phyloP scores from a whole-genome alignment of 192 early-diverging fungal genomes.

The Chytriomyces sp. region DNA sequence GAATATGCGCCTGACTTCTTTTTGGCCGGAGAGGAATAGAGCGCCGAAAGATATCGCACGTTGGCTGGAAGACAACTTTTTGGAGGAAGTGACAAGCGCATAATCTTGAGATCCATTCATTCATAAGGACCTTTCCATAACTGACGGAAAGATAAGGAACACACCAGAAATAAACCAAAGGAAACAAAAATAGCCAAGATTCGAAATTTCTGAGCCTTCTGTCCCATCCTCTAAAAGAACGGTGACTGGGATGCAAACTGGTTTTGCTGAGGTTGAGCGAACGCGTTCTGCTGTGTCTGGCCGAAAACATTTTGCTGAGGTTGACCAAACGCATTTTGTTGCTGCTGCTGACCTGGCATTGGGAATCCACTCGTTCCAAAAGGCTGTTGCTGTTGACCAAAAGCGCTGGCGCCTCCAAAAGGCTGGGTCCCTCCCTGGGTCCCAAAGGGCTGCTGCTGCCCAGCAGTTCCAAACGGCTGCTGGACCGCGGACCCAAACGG shows the following conservation, averaged over 20 bases:
- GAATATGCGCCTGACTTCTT: neutral
- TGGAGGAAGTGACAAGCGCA: neutral
- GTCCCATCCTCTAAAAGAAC: neutral
- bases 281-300: neutral
- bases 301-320: constrained; percentile 14
- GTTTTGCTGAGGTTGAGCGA: constrained; percentile 7
- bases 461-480: constrained; percentile 6
- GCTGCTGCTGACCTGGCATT: constrained; percentile 5
- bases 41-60: neutral
- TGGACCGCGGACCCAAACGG: no score
- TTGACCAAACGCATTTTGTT: constrained; percentile 21
- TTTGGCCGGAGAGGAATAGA: neutral
- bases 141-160: neutral
- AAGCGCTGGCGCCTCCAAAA: constrained; percentile 17
- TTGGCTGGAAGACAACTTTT: constrained; percentile 14
- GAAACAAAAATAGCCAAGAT: neutral
- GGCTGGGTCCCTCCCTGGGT: constrained; percentile 15
- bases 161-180: neutral
- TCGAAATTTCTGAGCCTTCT: neutral
- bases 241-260: neutral
- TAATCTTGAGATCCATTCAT: neutral
- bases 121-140: neutral
- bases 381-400: constrained; percentile 22
- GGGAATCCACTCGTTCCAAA: constrained; percentile 11
- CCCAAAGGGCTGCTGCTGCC: neutral